Evolutionary conservation across 805 yeast species (phyloP).

Genomic region (Wickerhamiella galacta): DNA sequence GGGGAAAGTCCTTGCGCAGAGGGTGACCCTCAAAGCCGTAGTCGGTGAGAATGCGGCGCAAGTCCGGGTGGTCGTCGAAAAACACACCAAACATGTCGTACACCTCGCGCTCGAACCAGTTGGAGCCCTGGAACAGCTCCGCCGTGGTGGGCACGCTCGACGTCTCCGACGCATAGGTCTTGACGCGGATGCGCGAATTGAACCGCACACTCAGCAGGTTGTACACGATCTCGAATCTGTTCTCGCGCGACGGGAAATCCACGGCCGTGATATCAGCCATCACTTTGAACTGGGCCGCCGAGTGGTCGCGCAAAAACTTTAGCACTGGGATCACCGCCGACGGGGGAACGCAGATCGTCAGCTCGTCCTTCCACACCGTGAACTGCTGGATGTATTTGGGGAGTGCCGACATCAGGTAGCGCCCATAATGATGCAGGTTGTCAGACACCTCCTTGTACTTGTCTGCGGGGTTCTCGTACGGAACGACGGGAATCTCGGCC

Average conservation of each 20-base stretch:
- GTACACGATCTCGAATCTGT: constrained; percentile 78
- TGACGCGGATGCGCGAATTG: constrained; percentile 75
- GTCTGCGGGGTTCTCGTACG: constrained; percentile 63
- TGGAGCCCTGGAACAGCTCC: constrained; percentile 60
- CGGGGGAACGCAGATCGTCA: constrained; percentile 61
- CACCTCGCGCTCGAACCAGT: constrained; percentile 84
- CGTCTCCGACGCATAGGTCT: constrained; percentile 74
- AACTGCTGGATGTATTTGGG: constrained; percentile 75
- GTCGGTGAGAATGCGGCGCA: constrained; percentile 79
- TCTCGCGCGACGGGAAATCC: constrained; percentile 68
- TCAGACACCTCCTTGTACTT: constrained; percentile 47
- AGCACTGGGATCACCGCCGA: constrained; percentile 55
- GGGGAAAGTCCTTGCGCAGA: constrained; percentile 80
- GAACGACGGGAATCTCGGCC: constrained; percentile 15
- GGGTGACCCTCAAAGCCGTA: constrained; percentile 91
- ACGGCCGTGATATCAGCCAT: constrained; percentile 74
- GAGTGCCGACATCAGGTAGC: constrained; percentile 56
- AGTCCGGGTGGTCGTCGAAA: constrained; percentile 79
- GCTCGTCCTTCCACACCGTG: constrained; percentile 82
- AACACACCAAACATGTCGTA: constrained; percentile 77
- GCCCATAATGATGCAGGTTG: constrained; percentile 68
- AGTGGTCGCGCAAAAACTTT: constrained; percentile 57
- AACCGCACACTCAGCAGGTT: constrained; percentile 65
- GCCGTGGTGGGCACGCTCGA: constrained; percentile 66
- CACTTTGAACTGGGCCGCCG: constrained; percentile 63